Evolutionary conservation across 768 basidiomycete genomes (phyloP).

Genomic region (Tulasnella sp.): DNA sequence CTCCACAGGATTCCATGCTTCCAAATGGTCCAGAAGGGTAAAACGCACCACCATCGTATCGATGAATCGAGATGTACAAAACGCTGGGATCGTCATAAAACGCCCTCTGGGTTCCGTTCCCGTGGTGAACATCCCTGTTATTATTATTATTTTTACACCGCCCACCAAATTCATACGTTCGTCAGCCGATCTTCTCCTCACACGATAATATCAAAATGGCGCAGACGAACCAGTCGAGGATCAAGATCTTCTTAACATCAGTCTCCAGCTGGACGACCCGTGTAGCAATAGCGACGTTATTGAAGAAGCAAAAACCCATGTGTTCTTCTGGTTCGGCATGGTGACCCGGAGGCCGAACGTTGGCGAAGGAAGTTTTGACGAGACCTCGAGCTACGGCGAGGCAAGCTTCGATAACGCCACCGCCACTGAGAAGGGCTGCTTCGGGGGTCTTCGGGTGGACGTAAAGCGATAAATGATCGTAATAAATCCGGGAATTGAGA

Average conservation of each 20-base stretch:
- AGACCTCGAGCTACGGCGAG: slow-evolving; percentile 74
- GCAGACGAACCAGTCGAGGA: slow-evolving; percentile 80
- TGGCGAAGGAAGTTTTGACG: slow-evolving; percentile 82
- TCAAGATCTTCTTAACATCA: slow-evolving; percentile 69
- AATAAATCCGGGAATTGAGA: slow-evolving; percentile 66
- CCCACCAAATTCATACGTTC: no score
- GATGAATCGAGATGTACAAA: slow-evolving; percentile 89
- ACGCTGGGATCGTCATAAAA: slow-evolving; percentile 90
- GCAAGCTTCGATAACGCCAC: slow-evolving; percentile 87
- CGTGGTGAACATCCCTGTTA: slow-evolving; percentile 90
- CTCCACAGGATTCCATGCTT: slow-evolving; percentile 75
- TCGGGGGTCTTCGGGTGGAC: slow-evolving; percentile 77
- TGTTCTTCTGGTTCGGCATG: slow-evolving; percentile 97
- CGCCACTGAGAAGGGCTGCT: slow-evolving; percentile 82
- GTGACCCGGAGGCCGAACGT: slow-evolving; percentile 95
- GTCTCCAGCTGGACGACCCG: slow-evolving; percentile 68
- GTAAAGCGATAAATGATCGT: slow-evolving; percentile 88
- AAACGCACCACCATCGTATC: slow-evolving; percentile 84
- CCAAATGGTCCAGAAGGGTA: slow-evolving; percentile 94
- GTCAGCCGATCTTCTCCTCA: no score
- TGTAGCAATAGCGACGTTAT: slow-evolving; percentile 92
- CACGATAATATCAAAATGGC: neutral
- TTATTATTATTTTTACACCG: slow-evolving; percentile 12
- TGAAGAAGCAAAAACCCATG: slow-evolving; percentile 99
- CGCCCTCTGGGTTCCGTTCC: slow-evolving; percentile 94